Percentiles rank a stretch among this genome's conserved stretches.
phyloP scores from a whole-genome alignment of 495 filamentous ascomycete species.

The Xylaria intraflava region DNA sequence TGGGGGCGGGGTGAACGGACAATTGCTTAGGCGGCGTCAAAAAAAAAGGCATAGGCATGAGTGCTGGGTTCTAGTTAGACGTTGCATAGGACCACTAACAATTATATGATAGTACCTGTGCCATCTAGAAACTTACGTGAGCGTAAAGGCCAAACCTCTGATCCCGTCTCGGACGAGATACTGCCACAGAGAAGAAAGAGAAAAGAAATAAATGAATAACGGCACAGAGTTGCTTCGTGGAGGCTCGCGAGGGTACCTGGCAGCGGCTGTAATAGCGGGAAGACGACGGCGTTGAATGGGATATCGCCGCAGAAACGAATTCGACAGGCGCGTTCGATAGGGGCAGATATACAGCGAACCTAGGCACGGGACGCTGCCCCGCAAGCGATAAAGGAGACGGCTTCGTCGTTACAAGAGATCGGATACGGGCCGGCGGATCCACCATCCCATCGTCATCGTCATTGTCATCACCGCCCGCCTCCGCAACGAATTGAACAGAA shows the following conservation, averaged over 20 bases:
- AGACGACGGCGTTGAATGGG: background rate
- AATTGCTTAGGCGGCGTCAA: no score
- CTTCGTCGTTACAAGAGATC: constrained; percentile 13
- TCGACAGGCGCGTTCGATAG: background rate
- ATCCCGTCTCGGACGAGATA: background rate
- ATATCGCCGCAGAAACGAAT: background rate
- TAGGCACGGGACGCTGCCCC: background rate
- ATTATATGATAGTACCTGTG: background rate
- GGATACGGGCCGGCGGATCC: constrained; percentile 8
- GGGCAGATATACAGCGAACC: background rate
- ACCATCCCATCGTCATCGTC: constrained; percentile 10
- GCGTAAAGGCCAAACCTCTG: background rate
- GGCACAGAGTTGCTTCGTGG: background rate
- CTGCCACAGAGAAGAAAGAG: background rate
- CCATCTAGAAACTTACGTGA: background rate
- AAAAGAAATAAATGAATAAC: background rate
- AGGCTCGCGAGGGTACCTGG: background rate
- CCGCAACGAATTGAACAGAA: constrained; percentile 7
- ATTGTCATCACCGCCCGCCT: background rate
- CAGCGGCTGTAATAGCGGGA: background rate
- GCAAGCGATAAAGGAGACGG: background rate
- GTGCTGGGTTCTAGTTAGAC: no score
- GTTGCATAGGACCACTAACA: background rate
- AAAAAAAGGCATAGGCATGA: no score
- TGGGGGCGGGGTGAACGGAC: background rate